Percentiles rank a stretch among this genome's conserved stretches.
phyloP scores from a whole-genome alignment of 257 asterid genomes.

The Solanum sitiens region DNA sequence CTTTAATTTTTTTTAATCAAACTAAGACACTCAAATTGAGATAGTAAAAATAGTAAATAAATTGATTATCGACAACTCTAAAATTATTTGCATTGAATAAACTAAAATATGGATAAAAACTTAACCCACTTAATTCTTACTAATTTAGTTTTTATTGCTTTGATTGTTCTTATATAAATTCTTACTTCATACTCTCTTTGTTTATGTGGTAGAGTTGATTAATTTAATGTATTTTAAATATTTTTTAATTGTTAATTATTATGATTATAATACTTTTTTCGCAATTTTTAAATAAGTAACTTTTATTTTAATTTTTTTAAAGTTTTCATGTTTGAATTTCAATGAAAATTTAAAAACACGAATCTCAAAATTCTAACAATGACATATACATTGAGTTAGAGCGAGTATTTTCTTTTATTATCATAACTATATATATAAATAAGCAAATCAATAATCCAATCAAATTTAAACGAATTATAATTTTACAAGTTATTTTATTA shows the following conservation, averaged over 20 bases:
- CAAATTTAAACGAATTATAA: not conserved
- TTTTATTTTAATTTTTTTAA: not conserved
- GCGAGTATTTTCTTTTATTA: no score
- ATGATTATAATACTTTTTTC: not conserved
- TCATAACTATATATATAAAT: no score
- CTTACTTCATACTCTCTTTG: not conserved
- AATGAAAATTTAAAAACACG: not conserved
- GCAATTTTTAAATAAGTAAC: no score
- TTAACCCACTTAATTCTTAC: no score
- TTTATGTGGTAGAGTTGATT: not conserved
- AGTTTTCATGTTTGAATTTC: not conserved
- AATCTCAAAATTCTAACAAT: no score
- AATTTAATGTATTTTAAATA: not conserved
- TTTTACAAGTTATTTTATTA: not conserved
- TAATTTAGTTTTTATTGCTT: not conserved
- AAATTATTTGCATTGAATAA: no score
- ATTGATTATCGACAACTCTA: not conserved
- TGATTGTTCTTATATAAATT: no score
- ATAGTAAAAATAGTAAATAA: no score
- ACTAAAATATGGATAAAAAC: not conserved
- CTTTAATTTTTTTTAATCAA: not conserved
- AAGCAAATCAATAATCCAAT: no score
- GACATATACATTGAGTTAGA: no score
- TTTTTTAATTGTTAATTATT: not conserved
- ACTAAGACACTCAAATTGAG: no score